Base-by-base conservation (phyloP, 148 eudicot genomes). In the Heliamphora exappendiculata region DNA sequence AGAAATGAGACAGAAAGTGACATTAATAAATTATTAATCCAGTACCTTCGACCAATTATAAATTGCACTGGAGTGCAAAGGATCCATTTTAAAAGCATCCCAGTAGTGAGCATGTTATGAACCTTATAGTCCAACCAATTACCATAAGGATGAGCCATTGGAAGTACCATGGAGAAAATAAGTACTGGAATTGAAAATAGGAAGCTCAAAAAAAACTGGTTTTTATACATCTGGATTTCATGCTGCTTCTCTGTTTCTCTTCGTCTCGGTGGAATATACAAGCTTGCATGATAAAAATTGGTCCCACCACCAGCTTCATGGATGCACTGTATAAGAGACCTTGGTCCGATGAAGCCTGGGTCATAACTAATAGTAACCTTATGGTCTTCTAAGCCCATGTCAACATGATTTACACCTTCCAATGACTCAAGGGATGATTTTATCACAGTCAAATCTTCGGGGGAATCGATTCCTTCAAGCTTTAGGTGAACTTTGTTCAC, bases 1-100 rank as follows among this genome's bases (percentile, higher is more conserved):
- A n/a, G n/a, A 26, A 53, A 42, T 8, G 29, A 66, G 13, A 41
- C 22, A 3, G 1, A 26, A 28, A 41, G 50, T 28, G 63, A 70
- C 33, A 69, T 70, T 66, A 58, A 50, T 29, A 6, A 45, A 70
- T 68, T 28, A 78, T 55, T 42, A 74, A 54, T 42, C 17, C 31
- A 66, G 67, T 85, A 94, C 98, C 99, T 91, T 88, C 68, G 82
- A 57, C 99, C 99, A 80, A 92, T 86, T 36, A 95, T 66, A 74
- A 95, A 91, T 79, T 95, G 99, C 67, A 95, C 89, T 39, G 99
- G 99, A 26, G 97, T 88, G 83, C 94, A 91, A 75, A 95, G 81
- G 74, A 89, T 84, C 90, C 99, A 95, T 82, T 94, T 87, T 78
- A 95, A 70, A 73, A 95, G 78, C 88, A 91, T 81, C 66, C 99